Evolutionary conservation across 2,329 filamentous ascomycete genomes (phyloP).

Genomic region (Lomentospora prolificans): DNA sequence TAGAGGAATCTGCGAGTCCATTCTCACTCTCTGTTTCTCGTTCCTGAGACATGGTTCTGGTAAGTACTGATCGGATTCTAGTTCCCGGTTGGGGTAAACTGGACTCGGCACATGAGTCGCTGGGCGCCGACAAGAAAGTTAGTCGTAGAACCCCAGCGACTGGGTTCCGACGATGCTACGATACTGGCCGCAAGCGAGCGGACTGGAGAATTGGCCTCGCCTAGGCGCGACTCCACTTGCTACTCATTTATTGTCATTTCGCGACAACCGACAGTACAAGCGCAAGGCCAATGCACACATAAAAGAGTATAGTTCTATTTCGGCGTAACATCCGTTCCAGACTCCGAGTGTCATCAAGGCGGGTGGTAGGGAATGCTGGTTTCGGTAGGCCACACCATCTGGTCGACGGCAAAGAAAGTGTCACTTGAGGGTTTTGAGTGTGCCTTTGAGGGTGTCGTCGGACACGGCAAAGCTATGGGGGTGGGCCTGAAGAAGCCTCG

Average conservation of each 20-base stretch:
- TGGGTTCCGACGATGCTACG: neutral
- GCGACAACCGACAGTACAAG: neutral
- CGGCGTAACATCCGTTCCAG: neutral
- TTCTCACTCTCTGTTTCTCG: neutral
- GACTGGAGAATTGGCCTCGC: neutral
- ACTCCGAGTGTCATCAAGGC: neutral
- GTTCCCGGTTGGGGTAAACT: neutral
- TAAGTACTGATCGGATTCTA: neutral
- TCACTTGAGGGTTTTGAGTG: no score
- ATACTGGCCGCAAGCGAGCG: neutral
- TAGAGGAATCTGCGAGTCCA: neutral
- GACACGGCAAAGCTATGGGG: neutral
- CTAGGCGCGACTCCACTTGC: neutral
- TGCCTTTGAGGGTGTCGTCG: neutral
- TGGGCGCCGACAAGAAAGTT: no score
- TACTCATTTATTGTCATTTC: neutral
- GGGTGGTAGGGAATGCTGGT: neutral
- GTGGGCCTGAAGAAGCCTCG: no score
- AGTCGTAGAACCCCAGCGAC: neutral
- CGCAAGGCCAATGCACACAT: neutral
- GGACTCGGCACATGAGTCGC: neutral
- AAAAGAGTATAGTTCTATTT: neutral
- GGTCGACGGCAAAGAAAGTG: no score
- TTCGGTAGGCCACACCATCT: no score
- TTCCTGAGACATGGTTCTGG: no score